Percentiles rank a stretch among this genome's conserved stretches.
These are phyloP conservation scores for Linnemannia schmuckeri DNA, from an alignment of 192 early-diverging fungal species.

Conservation along the genomic window DNA sequence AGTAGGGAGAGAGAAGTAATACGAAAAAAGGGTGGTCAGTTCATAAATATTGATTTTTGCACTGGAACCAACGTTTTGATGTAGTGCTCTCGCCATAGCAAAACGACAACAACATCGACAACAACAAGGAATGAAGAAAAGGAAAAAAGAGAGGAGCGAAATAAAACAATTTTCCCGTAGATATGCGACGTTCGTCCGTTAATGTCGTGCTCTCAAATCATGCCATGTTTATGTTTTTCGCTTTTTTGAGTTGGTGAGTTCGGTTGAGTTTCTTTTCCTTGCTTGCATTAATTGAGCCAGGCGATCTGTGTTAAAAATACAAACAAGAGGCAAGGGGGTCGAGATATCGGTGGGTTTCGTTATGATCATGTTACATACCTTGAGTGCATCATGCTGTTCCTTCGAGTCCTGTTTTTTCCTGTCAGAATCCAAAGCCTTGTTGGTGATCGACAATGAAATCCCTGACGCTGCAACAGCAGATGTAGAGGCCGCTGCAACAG, in stretches of 20 bases:
- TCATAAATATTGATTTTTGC: neutral
- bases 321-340: neutral
- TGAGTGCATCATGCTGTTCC: neutral
- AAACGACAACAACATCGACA: neutral
- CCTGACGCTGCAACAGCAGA: neutral
- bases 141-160: conserved; percentile 11
- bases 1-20: neutral
- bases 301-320: neutral
- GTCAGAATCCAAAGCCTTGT: neutral
- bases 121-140: conserved; percentile 10
- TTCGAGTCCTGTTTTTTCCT: neutral
- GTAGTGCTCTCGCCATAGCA: neutral
- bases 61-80: neutral
- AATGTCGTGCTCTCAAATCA: neutral
- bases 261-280: neutral
- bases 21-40: neutral
- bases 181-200: neutral
- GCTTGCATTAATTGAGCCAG: neutral
- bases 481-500: neutral
- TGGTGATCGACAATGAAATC: neutral
- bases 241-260: neutral
- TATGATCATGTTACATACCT: neutral
- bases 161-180: neutral
- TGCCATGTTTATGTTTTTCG: neutral
- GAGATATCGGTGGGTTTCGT: neutral